Evolutionary conservation across 2,329 filamentous ascomycete genomes (phyloP).

Genomic region (Colletotrichum lentis): DNA sequence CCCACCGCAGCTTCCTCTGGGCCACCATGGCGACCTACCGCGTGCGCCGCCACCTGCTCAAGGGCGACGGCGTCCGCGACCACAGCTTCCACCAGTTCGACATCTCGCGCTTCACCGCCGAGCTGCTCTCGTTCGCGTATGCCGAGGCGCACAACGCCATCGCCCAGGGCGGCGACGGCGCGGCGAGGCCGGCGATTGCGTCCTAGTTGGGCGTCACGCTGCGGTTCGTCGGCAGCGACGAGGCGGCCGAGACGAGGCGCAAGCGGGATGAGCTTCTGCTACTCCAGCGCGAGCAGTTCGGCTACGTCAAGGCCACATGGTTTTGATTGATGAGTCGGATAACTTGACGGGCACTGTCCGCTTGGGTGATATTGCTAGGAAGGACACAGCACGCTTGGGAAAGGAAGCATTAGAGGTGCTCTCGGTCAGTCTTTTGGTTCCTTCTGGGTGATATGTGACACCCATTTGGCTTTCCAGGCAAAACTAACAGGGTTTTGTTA

Average conservation of each 20-base stretch:
- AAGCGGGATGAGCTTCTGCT: conserved; percentile 22
- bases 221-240: conserved; percentile 1
- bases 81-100: conserved; percentile 40
- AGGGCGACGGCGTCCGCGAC: conserved; percentile 31
- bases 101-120: conserved; percentile 42
- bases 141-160: conserved; percentile 4
- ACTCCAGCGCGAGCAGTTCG: conserved; percentile 16
- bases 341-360: no score
- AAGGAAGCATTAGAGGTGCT: no score
- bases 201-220: conserved; percentile 26
- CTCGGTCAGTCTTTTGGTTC: background rate
- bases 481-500: background rate
- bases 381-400: background rate
- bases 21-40: conserved; percentile 44
- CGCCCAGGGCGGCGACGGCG: background rate
- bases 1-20: conserved; percentile 45
- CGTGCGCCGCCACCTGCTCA: conserved; percentile 42
- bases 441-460: no score
- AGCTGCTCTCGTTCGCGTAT: conserved; percentile 46
- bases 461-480: no score
- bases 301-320: background rate
- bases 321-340: conserved; percentile 2
- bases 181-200: conserved; percentile 9
- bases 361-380: no score
- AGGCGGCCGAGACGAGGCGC: background rate